Evolutionary conservation across 2,329 filamentous ascomycete species (phyloP).

Genomic region (Lasiodiplodia hormozganensis): DNA sequence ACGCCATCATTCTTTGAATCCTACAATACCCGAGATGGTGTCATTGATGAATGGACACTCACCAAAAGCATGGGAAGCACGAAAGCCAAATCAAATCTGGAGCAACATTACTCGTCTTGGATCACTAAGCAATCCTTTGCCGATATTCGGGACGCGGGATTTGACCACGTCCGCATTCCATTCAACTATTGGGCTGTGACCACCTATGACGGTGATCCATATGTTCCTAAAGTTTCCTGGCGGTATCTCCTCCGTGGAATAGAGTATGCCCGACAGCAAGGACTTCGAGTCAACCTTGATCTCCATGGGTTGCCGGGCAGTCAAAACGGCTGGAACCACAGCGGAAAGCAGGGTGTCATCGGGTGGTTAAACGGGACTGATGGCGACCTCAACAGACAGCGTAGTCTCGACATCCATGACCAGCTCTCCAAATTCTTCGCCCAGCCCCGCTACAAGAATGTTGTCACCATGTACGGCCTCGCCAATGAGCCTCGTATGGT

Average conservation of each 20-base stretch:
- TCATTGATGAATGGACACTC: conserved; percentile 90
- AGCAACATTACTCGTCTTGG: conserved; percentile 90
- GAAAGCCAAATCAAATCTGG: conserved; percentile 71
- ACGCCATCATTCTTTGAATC: conserved; percentile 86
- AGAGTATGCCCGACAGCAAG: conserved; percentile 92
- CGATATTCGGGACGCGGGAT: conserved; percentile 83
- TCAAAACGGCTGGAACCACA: conserved; percentile 98
- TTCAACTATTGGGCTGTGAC: conserved; percentile 95
- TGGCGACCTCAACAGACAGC: conserved; percentile 77
- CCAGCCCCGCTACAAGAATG: conserved; percentile 88
- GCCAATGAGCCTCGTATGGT: conserved; percentile 92
- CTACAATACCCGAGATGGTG: conserved; percentile 64
- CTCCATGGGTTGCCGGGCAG: conserved; percentile 90
- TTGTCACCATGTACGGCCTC: conserved; percentile 91
- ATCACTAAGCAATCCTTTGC: conserved; percentile 83
- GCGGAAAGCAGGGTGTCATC: conserved; percentile 79
- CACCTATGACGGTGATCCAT: conserved; percentile 85
- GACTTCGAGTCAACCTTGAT: conserved; percentile 90
- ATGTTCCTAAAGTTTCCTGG: conserved; percentile 87
- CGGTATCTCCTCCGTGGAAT: conserved; percentile 91
- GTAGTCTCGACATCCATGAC: conserved; percentile 86
- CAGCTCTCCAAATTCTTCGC: conserved; percentile 90
- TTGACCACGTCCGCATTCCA: conserved; percentile 96
- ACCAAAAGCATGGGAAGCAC: conserved; percentile 70
- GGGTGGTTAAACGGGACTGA: conserved; percentile 92